Base-by-base conservation (phyloP, 768 basidiomycete species). In the Ramaria rubella region DNA sequence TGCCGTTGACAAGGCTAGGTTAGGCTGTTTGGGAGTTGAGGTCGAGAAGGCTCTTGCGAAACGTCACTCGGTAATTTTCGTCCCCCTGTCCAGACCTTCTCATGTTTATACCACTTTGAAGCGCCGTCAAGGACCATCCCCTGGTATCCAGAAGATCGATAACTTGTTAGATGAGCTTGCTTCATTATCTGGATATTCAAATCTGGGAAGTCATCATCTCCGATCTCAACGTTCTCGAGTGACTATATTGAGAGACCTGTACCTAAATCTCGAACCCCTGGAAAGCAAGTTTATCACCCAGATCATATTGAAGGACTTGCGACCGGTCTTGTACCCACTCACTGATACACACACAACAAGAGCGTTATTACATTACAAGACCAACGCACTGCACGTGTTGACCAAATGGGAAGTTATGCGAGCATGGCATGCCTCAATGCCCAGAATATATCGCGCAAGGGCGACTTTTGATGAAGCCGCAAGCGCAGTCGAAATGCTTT, bases 291-390 rank as follows among this genome's bases (percentile, higher is more conserved):
- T 85, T 59, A 72, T 94, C 48, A 86, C 87, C 0, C 94, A 97
- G 64, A 85, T 95, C 60, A 87, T 97, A 58, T 78, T 95, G 33
- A 88, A 87, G 60, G 94, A 97, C 67, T 71, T 97, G 0, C 79
- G 85, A 27, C 91, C 92, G 7, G 67, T 94, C 1, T 67, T 94
- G 1, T 89, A 89, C 61, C 86, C 90, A 2, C 71, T 86, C 0
- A 76, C 77, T 14, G 74, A 67, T 5, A 70, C 30, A 72, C 68
- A 21, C 77, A 79, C 65, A 76, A 78, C 62, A 77, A 68, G 68
- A 24, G 78, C 79, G 38, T 67, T 91, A 44, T 70, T 74, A 49
- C 64, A 77, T 54, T 82, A 78, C 70, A 83, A 89, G 62, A 72
- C 77, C 48, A 71, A 75, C 21, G 75, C 86, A 14, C 74, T 84